A percentile compares a stretch with the other conserved stretches of the same genome.
phyloP scores from a whole-genome alignment of 2,329 filamentous ascomycete genomes.

The Penicillium psychrosexuale region DNA sequence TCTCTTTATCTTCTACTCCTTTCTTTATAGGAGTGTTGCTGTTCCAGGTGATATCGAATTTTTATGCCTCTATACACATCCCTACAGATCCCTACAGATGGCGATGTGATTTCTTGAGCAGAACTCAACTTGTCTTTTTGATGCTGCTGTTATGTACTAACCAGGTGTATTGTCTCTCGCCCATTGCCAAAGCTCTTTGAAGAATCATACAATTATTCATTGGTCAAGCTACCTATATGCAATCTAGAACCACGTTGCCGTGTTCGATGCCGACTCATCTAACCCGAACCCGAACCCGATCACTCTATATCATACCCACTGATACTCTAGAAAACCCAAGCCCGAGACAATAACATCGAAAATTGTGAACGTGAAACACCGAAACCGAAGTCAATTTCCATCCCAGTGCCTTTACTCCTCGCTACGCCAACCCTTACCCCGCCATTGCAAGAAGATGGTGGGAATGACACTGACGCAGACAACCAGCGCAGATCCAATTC shows the following conservation, averaged over 20 bases:
- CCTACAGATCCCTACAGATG: not conserved
- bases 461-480: conserved; percentile 33
- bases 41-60: not conserved
- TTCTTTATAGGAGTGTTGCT: not conserved
- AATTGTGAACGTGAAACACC: not conserved
- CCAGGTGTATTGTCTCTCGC: not conserved
- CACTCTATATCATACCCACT: not conserved
- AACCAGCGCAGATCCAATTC: conserved; percentile 31
- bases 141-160: not conserved
- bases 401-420: conserved; percentile 1
- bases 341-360: not conserved
- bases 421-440: conserved; percentile 25
- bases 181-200: not conserved
- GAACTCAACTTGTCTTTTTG: not conserved
- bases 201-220: not conserved
- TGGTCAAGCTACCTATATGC: conserved; percentile 7
- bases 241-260: not conserved
- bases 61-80: not conserved
- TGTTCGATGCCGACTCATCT: conserved; percentile 7
- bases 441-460: conserved; percentile 31
- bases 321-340: not conserved
- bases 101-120: not conserved
- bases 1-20: not conserved
- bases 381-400: not conserved
- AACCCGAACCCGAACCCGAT: conserved; percentile 8